These are phyloP conservation scores for Taphrina deformans DNA, from an alignment of 1,139 yeast genomes.

Conservation along the genomic window DNA sequence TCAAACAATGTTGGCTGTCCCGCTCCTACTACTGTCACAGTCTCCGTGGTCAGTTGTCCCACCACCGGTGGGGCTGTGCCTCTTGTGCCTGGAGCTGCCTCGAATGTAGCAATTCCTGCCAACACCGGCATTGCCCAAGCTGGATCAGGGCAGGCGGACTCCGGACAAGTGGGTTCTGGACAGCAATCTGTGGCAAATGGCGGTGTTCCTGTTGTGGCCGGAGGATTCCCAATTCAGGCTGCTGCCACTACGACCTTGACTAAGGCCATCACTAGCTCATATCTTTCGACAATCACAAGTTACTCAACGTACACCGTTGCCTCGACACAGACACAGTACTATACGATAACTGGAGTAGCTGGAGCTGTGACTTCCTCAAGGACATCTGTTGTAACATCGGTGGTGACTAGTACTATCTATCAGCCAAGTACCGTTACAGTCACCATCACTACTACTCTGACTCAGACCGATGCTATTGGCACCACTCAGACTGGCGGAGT, in stretches of 20 bases:
- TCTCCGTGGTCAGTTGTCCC: constrained; percentile 4
- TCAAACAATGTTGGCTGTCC: neutral
- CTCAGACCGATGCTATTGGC: neutral
- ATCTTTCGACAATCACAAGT: neutral
- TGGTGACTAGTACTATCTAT: neutral
- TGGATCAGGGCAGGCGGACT: neutral
- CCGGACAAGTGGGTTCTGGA: neutral
- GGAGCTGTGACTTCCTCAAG: neutral
- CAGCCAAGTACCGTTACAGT: neutral
- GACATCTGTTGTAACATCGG: neutral
- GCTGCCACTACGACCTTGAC: neutral
- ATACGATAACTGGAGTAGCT: neutral
- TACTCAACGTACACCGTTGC: neutral
- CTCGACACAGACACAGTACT: constrained; percentile 1
- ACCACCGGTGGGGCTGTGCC: neutral
- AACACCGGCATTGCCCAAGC: neutral
- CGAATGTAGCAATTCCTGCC: neutral
- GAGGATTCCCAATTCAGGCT: neutral
- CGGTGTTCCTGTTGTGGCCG: neutral
- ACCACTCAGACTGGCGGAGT: neutral
- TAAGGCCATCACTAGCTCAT: neutral
- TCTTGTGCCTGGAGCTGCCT: neutral
- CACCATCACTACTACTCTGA: neutral
- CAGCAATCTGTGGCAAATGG: neutral
- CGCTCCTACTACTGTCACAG: neutral